Conservation (phyloP, 2,329 filamentous ascomycete species). For the Apiospora marii region DNA sequence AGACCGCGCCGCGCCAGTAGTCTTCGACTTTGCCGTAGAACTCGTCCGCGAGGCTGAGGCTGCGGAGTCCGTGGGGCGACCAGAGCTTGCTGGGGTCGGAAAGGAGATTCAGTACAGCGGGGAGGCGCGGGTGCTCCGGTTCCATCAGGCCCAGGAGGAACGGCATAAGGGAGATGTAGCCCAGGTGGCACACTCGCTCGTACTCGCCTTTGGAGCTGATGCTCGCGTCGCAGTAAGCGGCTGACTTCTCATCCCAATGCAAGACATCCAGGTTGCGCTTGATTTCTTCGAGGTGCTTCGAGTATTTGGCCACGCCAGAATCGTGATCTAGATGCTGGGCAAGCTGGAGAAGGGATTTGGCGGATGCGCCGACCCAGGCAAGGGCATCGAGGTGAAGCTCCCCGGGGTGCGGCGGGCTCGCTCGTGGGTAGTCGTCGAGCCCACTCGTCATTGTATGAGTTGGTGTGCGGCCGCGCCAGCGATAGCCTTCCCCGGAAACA, state of each 20-base stretch:
- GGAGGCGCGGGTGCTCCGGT: conserved; percentile 77
- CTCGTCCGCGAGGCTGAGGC: conserved; percentile 82
- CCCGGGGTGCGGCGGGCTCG: conserved; percentile 89
- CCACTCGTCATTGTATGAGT: conserved; percentile 89
- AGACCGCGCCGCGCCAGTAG: conserved; percentile 94
- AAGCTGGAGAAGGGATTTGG: conserved; percentile 80
- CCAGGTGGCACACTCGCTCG: conserved; percentile 90
- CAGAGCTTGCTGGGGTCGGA: conserved; percentile 84
- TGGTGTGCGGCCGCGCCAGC: conserved; percentile 88
- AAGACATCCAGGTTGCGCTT: conserved; percentile 87
- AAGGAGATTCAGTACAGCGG: conserved; percentile 78
- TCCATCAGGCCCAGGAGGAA: conserved; percentile 85
- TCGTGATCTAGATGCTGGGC: conserved; percentile 74
- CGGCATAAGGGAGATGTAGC: conserved; percentile 92
- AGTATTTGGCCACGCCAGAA: conserved; percentile 79
- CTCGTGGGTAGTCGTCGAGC: conserved; percentile 91
- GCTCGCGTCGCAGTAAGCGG: conserved; percentile 92
- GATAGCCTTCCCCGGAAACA: conserved; percentile 85
- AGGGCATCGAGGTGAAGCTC: conserved; percentile 96
- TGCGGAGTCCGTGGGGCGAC: conserved; percentile 85
- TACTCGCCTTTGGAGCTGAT: conserved; percentile 96
- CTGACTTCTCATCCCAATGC: conserved; percentile 86
- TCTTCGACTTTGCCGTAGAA: conserved; percentile 93
- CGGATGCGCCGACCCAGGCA: conserved; percentile 98
- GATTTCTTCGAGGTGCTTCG: conserved; percentile 77